Base-by-base conservation (phyloP, 495 filamentous ascomycete genomes). In the Lichenothelia convexa region DNA sequence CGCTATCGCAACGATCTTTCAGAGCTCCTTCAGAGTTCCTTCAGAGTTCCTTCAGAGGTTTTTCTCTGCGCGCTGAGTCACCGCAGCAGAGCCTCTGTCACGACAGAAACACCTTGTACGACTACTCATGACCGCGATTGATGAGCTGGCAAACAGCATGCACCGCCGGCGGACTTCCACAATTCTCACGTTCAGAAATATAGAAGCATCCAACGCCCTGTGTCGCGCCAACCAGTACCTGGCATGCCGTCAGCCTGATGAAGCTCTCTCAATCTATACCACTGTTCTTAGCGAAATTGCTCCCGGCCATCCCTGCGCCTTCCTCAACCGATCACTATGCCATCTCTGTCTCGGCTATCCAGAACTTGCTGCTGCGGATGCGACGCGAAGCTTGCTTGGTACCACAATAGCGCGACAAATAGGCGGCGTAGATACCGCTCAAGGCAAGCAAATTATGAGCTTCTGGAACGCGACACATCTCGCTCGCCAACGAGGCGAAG, bases 301-400 rank as follows among this genome's bases (percentile, higher is more conserved):
- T n/a, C 52, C 51, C 0, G 48, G 39, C 18, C 44, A 55, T 27
- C 42, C 48, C 4, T 31, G 34, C 34, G 54, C 54, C 8, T 46
- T 57, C 21, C 49, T 55, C 17, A 57, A 57, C 38, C 51, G 54
- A 4, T 39, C 44, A n/a, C 40, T 57, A 0, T 54, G 52, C 35
- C 51, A 55, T 30, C 15, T 53, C 1, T 3, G 31, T 7, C 36
- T 47, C 6, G 40, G 38, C 6, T 44, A 34, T 31, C 47, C 47
- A 11, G 30, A 45, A 15, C 47, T 57, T n/a, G 54, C 52, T 1
- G 51, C 35, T 7, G 23, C 38, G 4, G 54, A 55, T 34, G 51
- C 48, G 2, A 44, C 48, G 24, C 51, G 53, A 18, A 51, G 51
- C 5, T 23, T 38, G 11, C 7, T 50, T 18, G 34, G 24, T 8